Evolutionary conservation across 495 filamentous ascomycete genomes (phyloP), one percentile per base, ranked within the genome.

Genomic region (Lasiosphaeria hispida): DNA sequence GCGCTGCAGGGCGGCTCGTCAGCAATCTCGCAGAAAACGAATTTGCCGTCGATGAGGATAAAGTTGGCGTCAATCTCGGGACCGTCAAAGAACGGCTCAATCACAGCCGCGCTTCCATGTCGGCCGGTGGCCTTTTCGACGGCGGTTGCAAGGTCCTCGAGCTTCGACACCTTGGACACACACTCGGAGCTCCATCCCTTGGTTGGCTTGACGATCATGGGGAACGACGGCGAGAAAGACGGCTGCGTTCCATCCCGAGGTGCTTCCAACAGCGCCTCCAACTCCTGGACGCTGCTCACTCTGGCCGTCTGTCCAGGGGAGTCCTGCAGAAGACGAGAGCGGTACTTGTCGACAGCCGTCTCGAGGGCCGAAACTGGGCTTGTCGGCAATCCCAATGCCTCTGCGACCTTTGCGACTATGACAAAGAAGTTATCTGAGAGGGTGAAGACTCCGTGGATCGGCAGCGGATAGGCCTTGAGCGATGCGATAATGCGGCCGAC

Each of bases 41-140:
- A 40, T 38, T 83, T 72, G 23, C 78, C 79, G 49, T 81, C 71
- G 1, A 70, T 60, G 3, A 84, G 63, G 2, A 80, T 68, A 42
- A 83, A 69, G 60, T 83, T 84, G 49, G 68, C 75, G 55, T 84
- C 81, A 11, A 84, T 75, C 59, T 84, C 80, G 0, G 81, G 81
- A 0, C 81, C 70, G 30, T 70, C 65, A 30, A 66, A 70, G 30
- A 70, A 70, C 0, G 68, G 68, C 51, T 70, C 68, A 19, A 70
- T 66, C 35, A 70, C 68, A 4, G 68, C 68, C 0, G 62, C 55
- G 43, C 60, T 66, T 17, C 65, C 65, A 49, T 70, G 68, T 1
- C 63, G 60, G 1, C 49, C 10, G 7, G 65, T 70, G 3, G 68
- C 68, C 19, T 68, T 70, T 9, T 53, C 30, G 6, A 68, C 65